A percentile compares a stretch with the other conserved stretches of the same genome.
These are phyloP conservation scores for Cyberlindnera amylophila DNA, from an alignment of 805 yeast species.

Conservation along the genomic window DNA sequence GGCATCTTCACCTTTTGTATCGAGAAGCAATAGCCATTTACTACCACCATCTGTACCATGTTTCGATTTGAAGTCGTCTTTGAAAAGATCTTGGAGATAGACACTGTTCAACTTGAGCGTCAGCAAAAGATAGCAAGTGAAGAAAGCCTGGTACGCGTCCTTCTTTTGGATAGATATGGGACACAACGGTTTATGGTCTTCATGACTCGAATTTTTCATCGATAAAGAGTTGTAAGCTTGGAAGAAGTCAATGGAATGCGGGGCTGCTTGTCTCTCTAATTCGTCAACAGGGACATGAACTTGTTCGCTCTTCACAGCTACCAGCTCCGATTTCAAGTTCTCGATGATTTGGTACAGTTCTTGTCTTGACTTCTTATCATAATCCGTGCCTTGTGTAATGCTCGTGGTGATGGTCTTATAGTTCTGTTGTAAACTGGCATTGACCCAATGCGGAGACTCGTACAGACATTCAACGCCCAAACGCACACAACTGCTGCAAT, in stretches of 20 bases:
- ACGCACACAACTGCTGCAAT: slow-evolving; percentile 27
- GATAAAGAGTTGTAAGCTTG: slow-evolving; percentile 15
- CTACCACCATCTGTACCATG: slow-evolving; percentile 18
- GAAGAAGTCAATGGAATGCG: slow-evolving; percentile 14
- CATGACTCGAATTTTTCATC: slow-evolving; percentile 19
- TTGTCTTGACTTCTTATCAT: slow-evolving; percentile 1
- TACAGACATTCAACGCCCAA: slow-evolving; percentile 19
- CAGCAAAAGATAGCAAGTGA: slow-evolving; percentile 14
- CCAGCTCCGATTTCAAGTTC: slow-evolving; percentile 3
- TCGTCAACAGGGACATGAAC: background rate
- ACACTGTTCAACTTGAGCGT: slow-evolving; percentile 9
- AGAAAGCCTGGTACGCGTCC: slow-evolving; percentile 21
- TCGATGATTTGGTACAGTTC: slow-evolving; percentile 3
- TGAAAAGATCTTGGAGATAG: slow-evolving; percentile 4
- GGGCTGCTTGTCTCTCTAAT: no score
- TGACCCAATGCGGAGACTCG: slow-evolving; percentile 9
- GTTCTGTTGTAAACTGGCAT: background rate
- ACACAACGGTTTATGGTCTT: slow-evolving; percentile 22
- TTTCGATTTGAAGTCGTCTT: slow-evolving; percentile 13
- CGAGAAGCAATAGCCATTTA: slow-evolving; percentile 21
- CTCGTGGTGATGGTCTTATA: background rate
- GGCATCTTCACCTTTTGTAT: slow-evolving; percentile 11
- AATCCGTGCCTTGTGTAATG: slow-evolving; percentile 1
- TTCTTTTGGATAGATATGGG: slow-evolving; percentile 14
- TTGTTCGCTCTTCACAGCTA: background rate